Percentiles rank a stretch among this genome's conserved stretches.
Conservation (phyloP, 805 yeast genomes). For the Limtongia smithiae region DNA sequence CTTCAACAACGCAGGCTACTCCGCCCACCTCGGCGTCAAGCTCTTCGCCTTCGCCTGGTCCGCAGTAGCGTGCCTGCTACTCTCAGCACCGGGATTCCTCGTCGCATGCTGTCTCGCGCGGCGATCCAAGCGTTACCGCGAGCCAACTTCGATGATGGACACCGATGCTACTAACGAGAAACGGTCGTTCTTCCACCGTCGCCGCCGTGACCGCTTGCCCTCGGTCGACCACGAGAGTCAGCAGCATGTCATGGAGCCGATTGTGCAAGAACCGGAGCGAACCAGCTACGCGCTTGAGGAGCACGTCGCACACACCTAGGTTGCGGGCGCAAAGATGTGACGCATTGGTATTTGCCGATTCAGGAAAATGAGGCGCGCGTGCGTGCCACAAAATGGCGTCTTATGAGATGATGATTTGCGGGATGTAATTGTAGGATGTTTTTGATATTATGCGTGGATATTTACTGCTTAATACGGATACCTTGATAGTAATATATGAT, state of each 20-base stretch:
- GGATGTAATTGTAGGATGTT: no score
- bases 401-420: no score
- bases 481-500: no score
- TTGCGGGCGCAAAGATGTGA: background rate
- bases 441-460: no score
- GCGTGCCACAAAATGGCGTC: no score
- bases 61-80: constrained; percentile 38
- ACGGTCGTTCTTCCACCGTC: constrained; percentile 22
- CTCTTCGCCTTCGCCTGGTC: constrained; percentile 64
- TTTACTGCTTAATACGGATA: no score
- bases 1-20: constrained; percentile 44
- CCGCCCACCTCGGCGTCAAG: constrained; percentile 32
- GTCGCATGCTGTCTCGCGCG: constrained; percentile 19
- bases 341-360: background rate
- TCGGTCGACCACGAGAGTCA: constrained; percentile 17
- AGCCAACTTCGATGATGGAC: constrained; percentile 13
- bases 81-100: constrained; percentile 36
- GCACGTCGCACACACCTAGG: background rate
- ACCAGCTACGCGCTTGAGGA: constrained; percentile 12
- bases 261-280: background rate
- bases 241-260: constrained; percentile 9
- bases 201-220: constrained; percentile 16
- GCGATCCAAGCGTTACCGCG: constrained; percentile 5
- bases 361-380: background rate
- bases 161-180: constrained; percentile 4